These are phyloP conservation scores for Cladophialophora immunda DNA, from an alignment of 2,329 filamentous ascomycete species.

Conservation along the genomic window DNA sequence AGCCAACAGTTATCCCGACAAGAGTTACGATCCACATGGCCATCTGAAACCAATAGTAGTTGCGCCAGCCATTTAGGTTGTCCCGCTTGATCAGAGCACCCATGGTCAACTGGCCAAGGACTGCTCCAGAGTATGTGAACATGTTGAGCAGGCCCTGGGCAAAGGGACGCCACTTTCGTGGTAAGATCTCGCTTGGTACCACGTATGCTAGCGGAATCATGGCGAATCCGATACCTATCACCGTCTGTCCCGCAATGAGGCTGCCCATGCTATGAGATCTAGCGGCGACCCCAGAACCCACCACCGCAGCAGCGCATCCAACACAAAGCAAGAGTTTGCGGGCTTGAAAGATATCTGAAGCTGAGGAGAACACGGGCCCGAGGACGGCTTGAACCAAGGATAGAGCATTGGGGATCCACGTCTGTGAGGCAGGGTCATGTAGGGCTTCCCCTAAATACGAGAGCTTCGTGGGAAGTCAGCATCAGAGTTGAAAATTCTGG, in stretches of 20 bases:
- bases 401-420: constrained; percentile 29
- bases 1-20: constrained; percentile 20
- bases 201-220: constrained; percentile 19
- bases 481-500: too few species aligned
- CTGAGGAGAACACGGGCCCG: constrained; percentile 24
- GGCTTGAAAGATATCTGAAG: constrained; percentile 31
- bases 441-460: too few species aligned
- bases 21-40: constrained; percentile 18
- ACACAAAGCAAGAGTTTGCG: constrained; percentile 29
- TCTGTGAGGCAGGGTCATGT: neutral
- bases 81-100: constrained; percentile 22
- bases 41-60: constrained; percentile 31
- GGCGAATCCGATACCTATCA: constrained; percentile 30
- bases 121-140: constrained; percentile 11
- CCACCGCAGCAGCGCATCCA: constrained; percentile 15
- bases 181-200: constrained; percentile 30
- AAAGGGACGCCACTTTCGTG: constrained; percentile 27
- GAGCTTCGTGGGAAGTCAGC: too few species aligned
- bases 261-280: constrained; percentile 26
- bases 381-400: constrained; percentile 29
- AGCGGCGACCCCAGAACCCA: constrained; percentile 18
- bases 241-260: constrained; percentile 26
- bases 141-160: constrained; percentile 24
- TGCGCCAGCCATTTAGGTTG: constrained; percentile 23
- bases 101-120: constrained; percentile 26